Conservation (phyloP, 1,284 basidiomycete genomes). For the Coniophora puteana region DNA sequence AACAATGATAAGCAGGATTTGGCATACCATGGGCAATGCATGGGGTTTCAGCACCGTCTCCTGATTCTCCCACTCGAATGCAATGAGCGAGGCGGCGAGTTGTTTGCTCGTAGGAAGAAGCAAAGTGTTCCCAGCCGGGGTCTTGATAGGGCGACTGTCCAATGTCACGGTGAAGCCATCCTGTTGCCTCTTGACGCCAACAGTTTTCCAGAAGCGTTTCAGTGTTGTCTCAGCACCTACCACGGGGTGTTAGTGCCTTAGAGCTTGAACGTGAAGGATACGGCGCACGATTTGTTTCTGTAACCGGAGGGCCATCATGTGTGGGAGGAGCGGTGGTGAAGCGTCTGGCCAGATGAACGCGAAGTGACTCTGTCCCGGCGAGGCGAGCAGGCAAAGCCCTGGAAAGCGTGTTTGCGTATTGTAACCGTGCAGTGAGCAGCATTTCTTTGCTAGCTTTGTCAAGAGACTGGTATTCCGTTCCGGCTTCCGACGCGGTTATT, state of each 20-base stretch:
- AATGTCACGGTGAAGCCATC: slow-evolving; percentile 70
- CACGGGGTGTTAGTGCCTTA: slow-evolving; percentile 12
- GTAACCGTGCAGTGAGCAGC: no score
- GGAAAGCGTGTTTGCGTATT: no score
- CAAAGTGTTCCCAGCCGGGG: slow-evolving; percentile 77
- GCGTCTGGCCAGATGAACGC: no score
- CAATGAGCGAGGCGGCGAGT: slow-evolving; percentile 82
- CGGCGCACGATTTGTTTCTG: slow-evolving; percentile 54
- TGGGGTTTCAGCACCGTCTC: slow-evolving; percentile 84
- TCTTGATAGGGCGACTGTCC: slow-evolving; percentile 85
- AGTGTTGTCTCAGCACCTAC: slow-evolving; percentile 82
- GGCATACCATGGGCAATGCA: slow-evolving; percentile 86
- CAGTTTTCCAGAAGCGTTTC: slow-evolving; percentile 90
- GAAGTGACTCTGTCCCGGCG: no score
- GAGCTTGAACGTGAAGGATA: not conserved
- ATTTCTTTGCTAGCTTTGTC: no score
- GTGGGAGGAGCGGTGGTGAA: slow-evolving; percentile 13
- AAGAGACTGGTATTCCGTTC: no score
- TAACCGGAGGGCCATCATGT: slow-evolving; percentile 39
- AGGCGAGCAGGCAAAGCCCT: no score
- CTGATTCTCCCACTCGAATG: slow-evolving; percentile 96
- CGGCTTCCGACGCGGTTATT: no score
- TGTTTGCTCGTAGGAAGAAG: slow-evolving; percentile 69
- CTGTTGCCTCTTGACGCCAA: slow-evolving; percentile 62
- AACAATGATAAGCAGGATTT: slow-evolving; percentile 9